Base-by-base conservation (phyloP, 176 grass and related monocot species). In the Leersia perrieri region DNA sequence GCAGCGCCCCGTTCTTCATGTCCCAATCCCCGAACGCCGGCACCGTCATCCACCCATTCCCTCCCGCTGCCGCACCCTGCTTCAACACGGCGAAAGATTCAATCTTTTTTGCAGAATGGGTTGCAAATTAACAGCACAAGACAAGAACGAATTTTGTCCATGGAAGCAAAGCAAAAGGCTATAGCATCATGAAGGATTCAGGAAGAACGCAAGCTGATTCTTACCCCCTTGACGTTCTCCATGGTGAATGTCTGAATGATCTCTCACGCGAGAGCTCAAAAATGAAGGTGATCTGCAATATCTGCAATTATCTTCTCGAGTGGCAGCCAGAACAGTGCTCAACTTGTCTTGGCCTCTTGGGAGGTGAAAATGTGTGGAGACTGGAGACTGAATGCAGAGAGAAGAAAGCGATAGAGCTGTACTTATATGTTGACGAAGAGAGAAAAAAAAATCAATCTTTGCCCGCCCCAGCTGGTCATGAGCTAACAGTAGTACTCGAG, bases 21-120 rank as follows among this genome's bases (percentile, higher is more conserved):
- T 93, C 94, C 94, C 94, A 97, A 68, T 97, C 94, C 65, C 94
- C 94, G 72, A 97, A 97, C 75, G 94, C 82, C 73, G 94, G 94
- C 76, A 97, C 94, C 41, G 94, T 89, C 94, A 97, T 93, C 86
- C 88, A 97, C 70, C 72, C 87, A 44, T 71, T 85, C 63, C 7
- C 72, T 27, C 84, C 83, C 27, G 82, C 86, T 7, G 74, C 77
- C 22, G 47, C 18, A 18, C 75, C 73, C 77, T 74, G 81, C 16
- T 72, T 3, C 72, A 25, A 53, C 13, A 26, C 51, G 53, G 40
- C 7, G 13, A 71, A 77, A 78, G 63, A 14, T 44, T 51, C 30
- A 26, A 72, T 16, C 53, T 11, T 11, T 11, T 61, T 14, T 2
- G 18, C 14, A 1, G 1, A 81, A 16, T 29, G 58, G 53, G 33